Percentiles rank a stretch among this genome's conserved stretches.
These are phyloP conservation scores for Tremella yokohamensis DNA, from an alignment of 768 basidiomycete species.

Conservation along the genomic window DNA sequence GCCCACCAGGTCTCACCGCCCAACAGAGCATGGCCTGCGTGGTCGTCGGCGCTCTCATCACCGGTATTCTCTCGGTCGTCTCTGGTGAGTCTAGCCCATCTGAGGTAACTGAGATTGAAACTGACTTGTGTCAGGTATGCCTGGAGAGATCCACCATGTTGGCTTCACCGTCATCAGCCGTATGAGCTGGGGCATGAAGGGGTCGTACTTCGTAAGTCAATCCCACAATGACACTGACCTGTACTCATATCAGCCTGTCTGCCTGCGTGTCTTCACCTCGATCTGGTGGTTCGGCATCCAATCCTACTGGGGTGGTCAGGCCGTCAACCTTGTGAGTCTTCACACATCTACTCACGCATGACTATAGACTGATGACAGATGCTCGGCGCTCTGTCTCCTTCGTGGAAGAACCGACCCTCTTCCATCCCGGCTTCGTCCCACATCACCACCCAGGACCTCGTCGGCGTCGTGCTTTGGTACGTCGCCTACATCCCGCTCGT, in stretches of 20 bases:
- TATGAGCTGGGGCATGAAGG: slow-evolving; percentile 32
- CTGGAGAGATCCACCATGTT: slow-evolving; percentile 27
- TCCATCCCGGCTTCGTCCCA: slow-evolving; percentile 9
- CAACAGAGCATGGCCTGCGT: slow-evolving; percentile 19
- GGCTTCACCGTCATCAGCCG: slow-evolving; percentile 30
- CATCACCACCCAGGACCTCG: slow-evolving; percentile 20
- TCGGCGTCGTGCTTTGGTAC: slow-evolving; percentile 25
- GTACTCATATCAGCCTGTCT: neutral
- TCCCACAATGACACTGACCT: too few relatives aligned
- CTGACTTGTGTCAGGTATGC: slow-evolving; percentile 16
- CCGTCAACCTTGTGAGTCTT: slow-evolving; percentile 12
- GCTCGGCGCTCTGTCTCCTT: slow-evolving; percentile 28
- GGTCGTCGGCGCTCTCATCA: slow-evolving; percentile 14
- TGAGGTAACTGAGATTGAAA: too few relatives aligned
- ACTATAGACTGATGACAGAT: neutral
- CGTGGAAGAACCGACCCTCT: slow-evolving; percentile 14
- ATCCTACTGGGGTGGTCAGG: slow-evolving; percentile 34
- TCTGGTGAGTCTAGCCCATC: too few relatives aligned
- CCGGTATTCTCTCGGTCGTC: slow-evolving; percentile 11
- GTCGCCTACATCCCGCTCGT: slow-evolving; percentile 18
- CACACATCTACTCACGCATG: neutral
- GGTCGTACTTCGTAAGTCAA: slow-evolving; percentile 15
- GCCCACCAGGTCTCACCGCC: slow-evolving; percentile 15
- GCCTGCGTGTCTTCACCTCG: slow-evolving; percentile 25
- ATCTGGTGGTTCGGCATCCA: slow-evolving; percentile 31